Conservation (phyloP, 2,329 filamentous ascomycete genomes). For the Penicillium sp. region DNA sequence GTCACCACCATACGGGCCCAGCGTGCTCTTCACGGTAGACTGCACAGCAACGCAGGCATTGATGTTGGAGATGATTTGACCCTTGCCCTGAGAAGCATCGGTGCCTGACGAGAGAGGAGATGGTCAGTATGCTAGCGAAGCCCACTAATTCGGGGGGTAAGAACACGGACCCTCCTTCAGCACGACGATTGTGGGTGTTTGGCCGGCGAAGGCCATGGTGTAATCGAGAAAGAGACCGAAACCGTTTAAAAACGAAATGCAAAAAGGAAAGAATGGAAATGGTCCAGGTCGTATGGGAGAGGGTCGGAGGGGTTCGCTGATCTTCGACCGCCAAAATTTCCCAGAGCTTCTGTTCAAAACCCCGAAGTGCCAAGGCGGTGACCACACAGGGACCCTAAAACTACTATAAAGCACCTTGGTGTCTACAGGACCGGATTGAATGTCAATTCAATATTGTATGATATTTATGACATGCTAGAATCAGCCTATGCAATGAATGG, state of each 20-base stretch:
- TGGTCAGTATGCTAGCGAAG: conserved; percentile 23
- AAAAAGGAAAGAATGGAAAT: conserved; percentile 21
- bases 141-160: conserved; percentile 25
- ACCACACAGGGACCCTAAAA: no score
- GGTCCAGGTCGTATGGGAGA: conserved; percentile 21
- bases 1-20: conserved; percentile 95
- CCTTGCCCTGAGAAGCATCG: conserved; percentile 93
- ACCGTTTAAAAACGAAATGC: conserved; percentile 15
- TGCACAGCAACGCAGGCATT: conserved; percentile 96
- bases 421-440: no score
- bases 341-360: conserved; percentile 34
- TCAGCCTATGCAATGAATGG: no score
- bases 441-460: no score
- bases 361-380: conserved; percentile 31
- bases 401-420: no score
- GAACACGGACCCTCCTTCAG: conserved; percentile 79
- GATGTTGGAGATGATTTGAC: conserved; percentile 95
- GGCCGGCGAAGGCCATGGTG: conserved; percentile 90
- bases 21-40: conserved; percentile 87
- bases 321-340: conserved; percentile 40
- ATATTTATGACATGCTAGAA: no score
- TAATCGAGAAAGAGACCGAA: conserved; percentile 22
- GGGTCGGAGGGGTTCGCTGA: conserved; percentile 31
- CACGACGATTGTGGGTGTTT: conserved; percentile 96
- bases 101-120: conserved; percentile 59